Evolutionary conservation across 2,329 filamentous ascomycete genomes (phyloP).

Genomic region (Aspergillus sp.): DNA sequence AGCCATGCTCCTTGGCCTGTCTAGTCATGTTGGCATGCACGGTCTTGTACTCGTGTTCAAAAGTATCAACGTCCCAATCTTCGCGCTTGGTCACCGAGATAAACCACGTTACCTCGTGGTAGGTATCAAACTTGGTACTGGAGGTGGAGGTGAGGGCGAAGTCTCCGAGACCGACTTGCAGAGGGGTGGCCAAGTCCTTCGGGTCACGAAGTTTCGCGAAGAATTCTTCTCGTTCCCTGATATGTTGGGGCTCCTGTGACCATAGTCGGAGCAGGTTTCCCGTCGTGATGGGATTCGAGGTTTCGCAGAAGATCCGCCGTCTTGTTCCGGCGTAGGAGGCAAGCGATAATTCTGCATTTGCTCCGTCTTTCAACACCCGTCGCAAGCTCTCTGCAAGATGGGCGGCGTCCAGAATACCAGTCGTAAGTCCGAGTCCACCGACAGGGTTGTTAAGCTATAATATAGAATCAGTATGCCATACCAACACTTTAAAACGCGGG

Average conservation of each 20-base stretch:
- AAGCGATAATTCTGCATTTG: background rate
- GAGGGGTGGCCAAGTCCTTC: background rate
- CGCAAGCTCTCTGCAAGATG: background rate
- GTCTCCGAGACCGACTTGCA: background rate
- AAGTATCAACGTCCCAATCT: background rate
- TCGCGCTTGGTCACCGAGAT: background rate
- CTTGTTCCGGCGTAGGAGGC: background rate
- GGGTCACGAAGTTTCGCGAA: background rate
- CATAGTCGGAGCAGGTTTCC: background rate
- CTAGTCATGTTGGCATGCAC: background rate
- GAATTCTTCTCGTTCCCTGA: background rate
- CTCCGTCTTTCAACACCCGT: background rate
- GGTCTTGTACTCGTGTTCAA: background rate
- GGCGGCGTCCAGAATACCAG: background rate
- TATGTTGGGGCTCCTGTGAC: background rate
- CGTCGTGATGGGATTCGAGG: background rate
- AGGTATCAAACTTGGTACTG: background rate
- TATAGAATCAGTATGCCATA: background rate
- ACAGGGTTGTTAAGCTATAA: constrained; percentile 1
- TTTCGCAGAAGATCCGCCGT: background rate
- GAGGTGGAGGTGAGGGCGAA: background rate
- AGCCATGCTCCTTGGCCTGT: background rate
- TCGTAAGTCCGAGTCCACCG: background rate
- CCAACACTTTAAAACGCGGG: too few species aligned
- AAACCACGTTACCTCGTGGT: constrained; percentile 1